phyloP scores from a whole-genome alignment of 2,329 filamentous ascomycete genomes.

The Nemania sp. region DNA sequence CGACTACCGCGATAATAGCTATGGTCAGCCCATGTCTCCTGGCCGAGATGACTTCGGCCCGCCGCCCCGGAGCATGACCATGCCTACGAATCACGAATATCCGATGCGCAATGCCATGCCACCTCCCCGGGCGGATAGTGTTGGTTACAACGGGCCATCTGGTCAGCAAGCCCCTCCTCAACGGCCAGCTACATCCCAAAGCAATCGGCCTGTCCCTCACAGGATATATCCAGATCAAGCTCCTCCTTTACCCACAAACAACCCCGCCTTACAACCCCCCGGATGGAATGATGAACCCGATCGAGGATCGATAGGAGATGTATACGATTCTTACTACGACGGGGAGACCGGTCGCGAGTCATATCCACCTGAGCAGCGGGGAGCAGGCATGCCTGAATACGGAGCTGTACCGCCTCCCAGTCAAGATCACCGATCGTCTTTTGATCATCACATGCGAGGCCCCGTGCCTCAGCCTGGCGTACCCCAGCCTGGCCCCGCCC shows the following conservation, averaged over 20 bases:
- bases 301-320: slow-evolving; percentile 52
- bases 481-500: slow-evolving; percentile 55
- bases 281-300: slow-evolving; percentile 44
- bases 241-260: slow-evolving; percentile 42
- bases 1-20: slow-evolving; percentile 46
- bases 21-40: slow-evolving; percentile 44
- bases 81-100: slow-evolving; percentile 55
- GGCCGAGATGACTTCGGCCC: slow-evolving; percentile 52
- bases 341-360: slow-evolving; percentile 38
- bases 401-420: slow-evolving; percentile 43
- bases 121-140: slow-evolving; percentile 48
- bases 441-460: slow-evolving; percentile 55
- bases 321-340: slow-evolving; percentile 62
- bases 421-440: slow-evolving; percentile 46
- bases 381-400: slow-evolving; percentile 49
- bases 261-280: slow-evolving; percentile 39
- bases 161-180: slow-evolving; percentile 53
- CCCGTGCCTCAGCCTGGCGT: slow-evolving; percentile 33
- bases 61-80: slow-evolving; percentile 64
- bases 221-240: slow-evolving; percentile 55
- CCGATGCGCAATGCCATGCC: slow-evolving; percentile 42
- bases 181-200: slow-evolving; percentile 60
- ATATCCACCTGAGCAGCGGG: slow-evolving; percentile 38
- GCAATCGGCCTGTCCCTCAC: slow-evolving; percentile 57
- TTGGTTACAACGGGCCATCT: slow-evolving; percentile 51